Evolutionary conservation across 257 asterid species (phyloP).

Genomic region (Plantago ovata): DNA sequence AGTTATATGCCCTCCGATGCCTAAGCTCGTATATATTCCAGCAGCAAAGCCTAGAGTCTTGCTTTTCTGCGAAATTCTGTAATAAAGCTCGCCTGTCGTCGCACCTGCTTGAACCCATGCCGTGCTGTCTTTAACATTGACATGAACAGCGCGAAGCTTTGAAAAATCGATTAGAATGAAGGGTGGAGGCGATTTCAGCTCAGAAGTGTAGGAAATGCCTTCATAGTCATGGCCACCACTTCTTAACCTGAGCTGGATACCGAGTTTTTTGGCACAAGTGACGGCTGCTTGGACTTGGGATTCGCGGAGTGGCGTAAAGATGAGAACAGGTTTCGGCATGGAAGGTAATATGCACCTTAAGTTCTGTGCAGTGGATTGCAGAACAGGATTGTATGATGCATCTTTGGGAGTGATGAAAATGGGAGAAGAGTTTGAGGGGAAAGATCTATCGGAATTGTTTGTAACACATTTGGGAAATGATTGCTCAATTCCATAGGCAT

Average conservation of each 20-base stretch:
- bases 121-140: too few species aligned
- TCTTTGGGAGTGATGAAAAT: background rate
- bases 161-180: too few species aligned
- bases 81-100: too few species aligned
- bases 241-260: constrained; percentile 2
- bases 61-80: too few species aligned
- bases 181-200: constrained; percentile 1
- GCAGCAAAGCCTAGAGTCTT: too few species aligned
- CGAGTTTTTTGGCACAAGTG: constrained; percentile 2
- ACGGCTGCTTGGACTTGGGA: constrained; percentile 9
- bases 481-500: constrained; percentile 2
- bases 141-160: too few species aligned
- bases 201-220: too few species aligned
- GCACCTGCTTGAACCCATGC: too few species aligned
- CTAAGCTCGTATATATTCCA: too few species aligned
- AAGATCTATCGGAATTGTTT: background rate
- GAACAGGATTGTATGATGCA: background rate
- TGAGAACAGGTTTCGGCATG: constrained; percentile 12
- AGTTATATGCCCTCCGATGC: too few species aligned
- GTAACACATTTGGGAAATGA: constrained; percentile 10
- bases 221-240: constrained; percentile 15
- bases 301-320: constrained; percentile 9
- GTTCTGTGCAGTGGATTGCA: constrained; percentile 9
- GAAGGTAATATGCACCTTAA: constrained; percentile 10
- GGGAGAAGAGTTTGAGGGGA: background rate